Percentiles rank a stretch among this genome's conserved stretches.
Evolutionary conservation across 805 yeast genomes (phyloP).

Genomic region (Candida argentea): DNA sequence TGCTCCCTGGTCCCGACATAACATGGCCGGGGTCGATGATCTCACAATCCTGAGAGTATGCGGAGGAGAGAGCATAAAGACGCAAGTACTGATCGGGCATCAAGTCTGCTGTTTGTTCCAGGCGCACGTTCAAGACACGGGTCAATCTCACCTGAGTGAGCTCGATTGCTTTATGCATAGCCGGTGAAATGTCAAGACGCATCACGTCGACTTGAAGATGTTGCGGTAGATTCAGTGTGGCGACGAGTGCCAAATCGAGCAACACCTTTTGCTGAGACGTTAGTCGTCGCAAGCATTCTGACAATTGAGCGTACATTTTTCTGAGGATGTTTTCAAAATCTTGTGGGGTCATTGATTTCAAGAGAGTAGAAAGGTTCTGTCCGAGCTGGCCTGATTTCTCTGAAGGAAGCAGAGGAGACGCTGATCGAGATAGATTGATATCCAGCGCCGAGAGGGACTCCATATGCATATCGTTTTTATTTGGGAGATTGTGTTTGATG

Average conservation of each 20-base stretch:
- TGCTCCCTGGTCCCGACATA: conserved; percentile 37
- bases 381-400: conserved; percentile 5
- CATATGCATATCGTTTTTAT: conserved; percentile 4
- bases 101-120: conserved; percentile 53
- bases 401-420: background rate
- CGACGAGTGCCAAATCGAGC: conserved; percentile 50
- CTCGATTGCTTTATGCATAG: conserved; percentile 60
- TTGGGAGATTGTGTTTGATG: conserved; percentile 58
- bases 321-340: conserved; percentile 70
- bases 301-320: conserved; percentile 48
- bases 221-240: conserved; percentile 12
- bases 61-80: conserved; percentile 53
- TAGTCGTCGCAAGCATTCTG: conserved; percentile 66
- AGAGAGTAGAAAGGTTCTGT: conserved; percentile 27
- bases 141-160: conserved; percentile 68
- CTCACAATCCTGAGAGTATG: conserved; percentile 79
- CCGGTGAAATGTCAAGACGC: conserved; percentile 54
- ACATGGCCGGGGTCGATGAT: conserved; percentile 60
- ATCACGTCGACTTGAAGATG: conserved; percentile 31
- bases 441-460: conserved; percentile 9
- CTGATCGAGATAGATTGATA: conserved; percentile 8
- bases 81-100: conserved; percentile 53
- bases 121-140: conserved; percentile 66
- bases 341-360: conserved; percentile 57
- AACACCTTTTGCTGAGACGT: conserved; percentile 71